Conservation (phyloP, 257 asterid species). For the Solanum peruvianum region DNA sequence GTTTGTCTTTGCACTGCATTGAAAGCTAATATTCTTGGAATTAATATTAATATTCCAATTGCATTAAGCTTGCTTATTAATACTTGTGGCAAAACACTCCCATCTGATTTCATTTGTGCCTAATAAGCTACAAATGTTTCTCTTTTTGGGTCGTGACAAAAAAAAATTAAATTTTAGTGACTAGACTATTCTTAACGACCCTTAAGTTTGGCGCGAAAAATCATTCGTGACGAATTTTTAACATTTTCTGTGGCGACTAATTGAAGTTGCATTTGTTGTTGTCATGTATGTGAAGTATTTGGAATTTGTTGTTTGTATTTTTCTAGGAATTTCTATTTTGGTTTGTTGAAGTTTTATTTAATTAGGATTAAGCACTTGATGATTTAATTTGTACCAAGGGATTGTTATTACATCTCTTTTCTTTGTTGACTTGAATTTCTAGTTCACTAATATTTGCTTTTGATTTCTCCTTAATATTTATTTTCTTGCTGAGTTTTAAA, state of each 20-base stretch:
- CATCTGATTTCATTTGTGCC: conserved; percentile 59
- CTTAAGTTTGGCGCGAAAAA: not conserved
- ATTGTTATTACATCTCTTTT: not conserved
- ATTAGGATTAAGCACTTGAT: not conserved
- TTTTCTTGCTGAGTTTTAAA: not conserved
- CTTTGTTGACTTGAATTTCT: not conserved
- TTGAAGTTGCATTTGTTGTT: not conserved
- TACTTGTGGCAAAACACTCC: conserved; percentile 56
- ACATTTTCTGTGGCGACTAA: not conserved
- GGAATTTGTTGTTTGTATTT: not conserved
- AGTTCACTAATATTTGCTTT: not conserved
- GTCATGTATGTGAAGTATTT: not conserved
- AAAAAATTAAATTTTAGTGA: not conserved
- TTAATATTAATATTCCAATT: conserved; percentile 53
- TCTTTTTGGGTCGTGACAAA: not conserved
- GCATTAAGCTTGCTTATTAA: conserved; percentile 53
- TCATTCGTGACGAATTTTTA: not conserved
- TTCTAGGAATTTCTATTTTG: not conserved
- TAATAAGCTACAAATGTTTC: not conserved
- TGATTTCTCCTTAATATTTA: not conserved
- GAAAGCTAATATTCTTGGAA: conserved; percentile 61
- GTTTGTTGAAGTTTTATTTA: not conserved
- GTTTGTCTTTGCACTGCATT: conserved; percentile 71
- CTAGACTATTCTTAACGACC: not conserved
- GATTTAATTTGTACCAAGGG: not conserved